Conservation (phyloP, 352 stramenopile genomes). For the Globisporangium megalacanthum region DNA sequence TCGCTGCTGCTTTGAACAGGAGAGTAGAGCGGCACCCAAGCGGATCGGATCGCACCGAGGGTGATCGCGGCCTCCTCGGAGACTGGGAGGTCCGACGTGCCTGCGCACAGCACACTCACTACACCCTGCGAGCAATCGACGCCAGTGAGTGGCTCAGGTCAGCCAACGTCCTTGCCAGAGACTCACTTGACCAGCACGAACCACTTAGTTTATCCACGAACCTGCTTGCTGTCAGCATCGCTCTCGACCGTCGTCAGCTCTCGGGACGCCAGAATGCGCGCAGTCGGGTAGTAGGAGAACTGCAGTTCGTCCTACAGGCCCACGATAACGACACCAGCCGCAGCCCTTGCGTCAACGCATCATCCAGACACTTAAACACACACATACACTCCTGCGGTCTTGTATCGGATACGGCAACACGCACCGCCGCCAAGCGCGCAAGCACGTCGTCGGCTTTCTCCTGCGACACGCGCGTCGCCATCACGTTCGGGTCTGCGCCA, state of each 20-base stretch:
- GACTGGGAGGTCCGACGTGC: slow-evolving; percentile 94
- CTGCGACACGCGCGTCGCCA: slow-evolving; percentile 77
- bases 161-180: background rate
- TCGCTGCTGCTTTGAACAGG: background rate
- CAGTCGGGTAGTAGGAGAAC: slow-evolving; percentile 59
- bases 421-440: slow-evolving; percentile 32
- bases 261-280: slow-evolving; percentile 66
- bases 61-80: slow-evolving; percentile 95
- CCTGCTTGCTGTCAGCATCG: background rate
- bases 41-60: slow-evolving; percentile 36
- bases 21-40: background rate
- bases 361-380: background rate
- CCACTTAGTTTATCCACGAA: no score
- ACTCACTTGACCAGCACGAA: background rate
- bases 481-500: slow-evolving; percentile 47
- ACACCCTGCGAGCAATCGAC: slow-evolving; percentile 15
- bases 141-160: slow-evolving; percentile 1
- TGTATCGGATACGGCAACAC: background rate
- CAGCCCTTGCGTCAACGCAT: background rate
- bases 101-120: slow-evolving; percentile 88
- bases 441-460: slow-evolving; percentile 36
- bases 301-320: slow-evolving; percentile 20
- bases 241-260: slow-evolving; percentile 9
- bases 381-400: background rate
- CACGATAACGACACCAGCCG: background rate